Evolutionary conservation across 129 eudicot species (phyloP), one percentile per base, ranked within the genome.

Genomic region (Mikania micrantha): DNA sequence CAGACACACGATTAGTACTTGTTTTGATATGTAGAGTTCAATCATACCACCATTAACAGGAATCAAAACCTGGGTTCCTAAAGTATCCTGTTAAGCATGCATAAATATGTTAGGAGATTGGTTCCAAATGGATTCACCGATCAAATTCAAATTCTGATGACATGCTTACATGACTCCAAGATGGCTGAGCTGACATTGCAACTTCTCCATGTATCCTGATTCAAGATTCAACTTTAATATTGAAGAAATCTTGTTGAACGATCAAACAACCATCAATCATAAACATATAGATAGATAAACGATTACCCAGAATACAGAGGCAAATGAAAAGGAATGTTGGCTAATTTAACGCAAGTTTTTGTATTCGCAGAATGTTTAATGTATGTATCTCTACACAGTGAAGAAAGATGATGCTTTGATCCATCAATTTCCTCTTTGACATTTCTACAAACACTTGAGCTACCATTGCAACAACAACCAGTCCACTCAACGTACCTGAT

Each of bases 151-250:
- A 22, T 59, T 19, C 19, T 25, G 16, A 41, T 41, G 59, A 32
- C 57, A 75, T 67, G 41, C 64, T 65, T 34, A 64, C 72, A 58
- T 65, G 72, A 66, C 15, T 78, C 98, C 98, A 92, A 64, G 74
- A 71, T 42, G 91, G 74, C 59, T 81, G 80, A 42, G 76, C 70
- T 25, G 95, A 88, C 59, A 88, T 78, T 36, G 87, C 87, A 15
- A 86, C 95, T 20, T 85, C 98, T 15, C 98, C 96, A 84, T 84
- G 96, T 45, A 88, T 25, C 76, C 96, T 92, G 77, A n/a, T 57
- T 16, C 58, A 22, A 41, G 39, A 68, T 48, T 28, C 31, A 59
- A 27, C 4, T 27, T 17, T 75, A 72, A 40, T 25, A 47, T 62
- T 40, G 61, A 48, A 60, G 9, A 19, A 13, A 16, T 45, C n/a